These are phyloP conservation scores for Tympanopsis confertula DNA, from an alignment of 2,329 filamentous ascomycete genomes.

Conservation along the genomic window DNA sequence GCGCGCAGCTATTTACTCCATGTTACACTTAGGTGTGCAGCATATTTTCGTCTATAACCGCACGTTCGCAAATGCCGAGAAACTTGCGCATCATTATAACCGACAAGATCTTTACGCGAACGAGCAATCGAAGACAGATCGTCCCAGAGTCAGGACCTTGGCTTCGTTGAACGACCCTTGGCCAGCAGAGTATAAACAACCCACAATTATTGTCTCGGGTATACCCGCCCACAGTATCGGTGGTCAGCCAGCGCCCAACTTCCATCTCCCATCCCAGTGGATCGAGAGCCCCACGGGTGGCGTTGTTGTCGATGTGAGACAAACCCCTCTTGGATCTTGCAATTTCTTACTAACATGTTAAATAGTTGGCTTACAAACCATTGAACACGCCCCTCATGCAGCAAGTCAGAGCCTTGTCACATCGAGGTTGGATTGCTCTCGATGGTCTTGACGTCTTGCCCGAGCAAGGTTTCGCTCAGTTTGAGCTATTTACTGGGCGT, in stretches of 20 bases:
- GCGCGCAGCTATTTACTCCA: slow-evolving; percentile 64
- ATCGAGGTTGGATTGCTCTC: slow-evolving; percentile 61
- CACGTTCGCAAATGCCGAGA: slow-evolving; percentile 53
- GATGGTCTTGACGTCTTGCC: slow-evolving; percentile 67
- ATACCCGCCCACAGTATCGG: slow-evolving; percentile 62
- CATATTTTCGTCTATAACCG: slow-evolving; percentile 68
- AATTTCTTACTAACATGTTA: slow-evolving; percentile 33
- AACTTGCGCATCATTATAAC: slow-evolving; percentile 61
- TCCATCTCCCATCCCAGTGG: slow-evolving; percentile 60
- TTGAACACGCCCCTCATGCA: slow-evolving; percentile 59
- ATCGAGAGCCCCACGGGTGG: slow-evolving; percentile 63
- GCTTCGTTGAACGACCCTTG: slow-evolving; percentile 46
- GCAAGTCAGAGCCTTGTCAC: slow-evolving; percentile 49
- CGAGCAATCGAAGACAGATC: neutral
- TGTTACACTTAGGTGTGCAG: slow-evolving; percentile 66
- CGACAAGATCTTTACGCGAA: slow-evolving; percentile 28
- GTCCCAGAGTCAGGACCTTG: slow-evolving; percentile 26
- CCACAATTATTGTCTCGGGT: slow-evolving; percentile 66
- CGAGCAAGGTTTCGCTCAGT: slow-evolving; percentile 72
- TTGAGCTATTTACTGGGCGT: slow-evolving; percentile 68
- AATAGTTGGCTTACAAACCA: slow-evolving; percentile 55
- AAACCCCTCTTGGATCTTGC: neutral
- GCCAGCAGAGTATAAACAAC: slow-evolving; percentile 49
- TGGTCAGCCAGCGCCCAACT: slow-evolving; percentile 53
- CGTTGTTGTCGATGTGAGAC: slow-evolving; percentile 53